Evolutionary conservation across 1,284 basidiomycete genomes (phyloP), one percentile per base, ranked within the genome.

Genomic region (Pseudozyma sp.): DNA sequence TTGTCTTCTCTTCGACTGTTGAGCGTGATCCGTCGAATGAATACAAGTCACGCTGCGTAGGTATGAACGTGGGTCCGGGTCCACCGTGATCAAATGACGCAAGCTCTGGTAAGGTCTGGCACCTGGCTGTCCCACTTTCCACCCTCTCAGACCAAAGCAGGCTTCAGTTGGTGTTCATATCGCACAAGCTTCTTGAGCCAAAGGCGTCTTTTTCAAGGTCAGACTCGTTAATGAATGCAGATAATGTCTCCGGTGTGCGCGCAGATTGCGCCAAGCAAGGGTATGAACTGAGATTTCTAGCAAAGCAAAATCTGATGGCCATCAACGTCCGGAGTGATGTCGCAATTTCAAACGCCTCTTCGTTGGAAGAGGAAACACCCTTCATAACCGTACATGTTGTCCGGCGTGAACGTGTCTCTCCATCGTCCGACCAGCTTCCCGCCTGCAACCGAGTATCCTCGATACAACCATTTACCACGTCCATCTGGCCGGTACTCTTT

Each of bases 401-500:
- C 84, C 14, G 77, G 86, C 38, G 77, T 86, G 80, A 80, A 87
- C 51, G 77, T 87, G 76, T 83, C 87, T 78, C 76, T 83, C 87
- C 83, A 85, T 25, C 81, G 61, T 6, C 83, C 84, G n/a, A 84
- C 77, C n/a, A 81, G 59, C 40, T 71, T 77, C 14, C 74, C 71
- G 1, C 80, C 83, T 4, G 78, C 81, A 7, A 81, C 71, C n/a
- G 72, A 62, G 59, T 84, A 88, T 1, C 88, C 88, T 21, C 87
- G 77, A 66, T 88, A 88, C 8, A 88, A 77, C 87, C 88, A 88
- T 69, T 86, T 86, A 38, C 88, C 88, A 18, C 87, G 72, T 9
- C 86, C 86, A 58, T 87, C 86, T 12, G 86, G 86, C 71, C 87
- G 66, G 69, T 88, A 88, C 71, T 88, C 87, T 70, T 88, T 88